These are phyloP conservation scores for Blastosporella zonata DNA, from an alignment of 1,284 basidiomycete genomes.

Conservation along the genomic window DNA sequence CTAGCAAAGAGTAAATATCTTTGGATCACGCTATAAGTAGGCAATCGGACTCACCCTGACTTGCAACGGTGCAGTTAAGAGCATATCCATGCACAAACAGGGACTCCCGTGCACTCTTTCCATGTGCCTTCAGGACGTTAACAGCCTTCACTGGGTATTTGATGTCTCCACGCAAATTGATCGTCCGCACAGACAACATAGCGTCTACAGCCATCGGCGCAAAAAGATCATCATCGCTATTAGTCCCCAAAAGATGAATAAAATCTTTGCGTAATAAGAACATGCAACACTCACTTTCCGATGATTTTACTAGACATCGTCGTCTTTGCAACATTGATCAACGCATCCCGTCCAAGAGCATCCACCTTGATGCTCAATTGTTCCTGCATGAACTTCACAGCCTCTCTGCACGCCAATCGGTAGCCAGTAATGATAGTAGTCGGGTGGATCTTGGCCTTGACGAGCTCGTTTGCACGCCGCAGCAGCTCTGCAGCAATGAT, in stretches of 20 bases:
- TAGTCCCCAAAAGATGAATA: constrained; percentile 1
- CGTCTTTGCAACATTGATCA: constrained; percentile 98
- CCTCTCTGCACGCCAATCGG: constrained; percentile 94
- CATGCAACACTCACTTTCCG: constrained; percentile 67
- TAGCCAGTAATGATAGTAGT: constrained; percentile 99
- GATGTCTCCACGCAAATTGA: constrained; percentile 92
- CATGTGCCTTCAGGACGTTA: constrained; percentile 99
- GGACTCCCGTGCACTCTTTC: constrained; percentile 93
- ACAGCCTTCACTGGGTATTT: constrained; percentile 99
- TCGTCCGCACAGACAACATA: constrained; percentile 96
- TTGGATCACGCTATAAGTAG: background rate
- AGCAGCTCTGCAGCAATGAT: constrained; percentile 96
- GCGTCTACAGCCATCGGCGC: constrained; percentile 99
- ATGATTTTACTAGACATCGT: constrained; percentile 99
- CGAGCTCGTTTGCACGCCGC: constrained; percentile 94
- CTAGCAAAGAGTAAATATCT: constrained; percentile 39
- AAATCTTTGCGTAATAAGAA: background rate
- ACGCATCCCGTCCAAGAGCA: constrained; percentile 83
- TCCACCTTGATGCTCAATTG: constrained; percentile 97
- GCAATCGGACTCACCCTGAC: constrained; percentile 69
- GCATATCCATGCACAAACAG: constrained; percentile 97
- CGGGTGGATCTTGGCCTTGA: constrained; percentile 98
- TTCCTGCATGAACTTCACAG: constrained; percentile 98
- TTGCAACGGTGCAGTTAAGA: constrained; percentile 97
- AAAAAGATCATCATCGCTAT: constrained; percentile 95